Evolutionary conservation across 345 rosid genomes (phyloP).

Genomic region (Physaria fendleri): DNA sequence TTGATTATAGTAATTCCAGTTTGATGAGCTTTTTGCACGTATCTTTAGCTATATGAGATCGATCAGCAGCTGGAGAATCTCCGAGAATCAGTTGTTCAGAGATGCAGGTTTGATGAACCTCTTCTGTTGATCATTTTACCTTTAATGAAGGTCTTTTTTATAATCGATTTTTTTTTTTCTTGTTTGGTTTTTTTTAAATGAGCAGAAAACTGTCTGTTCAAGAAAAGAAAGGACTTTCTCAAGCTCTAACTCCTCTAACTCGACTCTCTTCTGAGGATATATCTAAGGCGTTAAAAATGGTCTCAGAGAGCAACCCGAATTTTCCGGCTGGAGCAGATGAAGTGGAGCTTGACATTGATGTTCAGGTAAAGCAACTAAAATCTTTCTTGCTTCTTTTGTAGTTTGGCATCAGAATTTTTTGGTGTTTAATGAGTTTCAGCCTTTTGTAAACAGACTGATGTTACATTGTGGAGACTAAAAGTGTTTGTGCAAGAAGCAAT

Average conservation of each 20-base stretch:
- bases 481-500: constrained; percentile 61
- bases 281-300: constrained; percentile 59
- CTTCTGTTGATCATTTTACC: background rate
- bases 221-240: constrained; percentile 59
- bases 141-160: background rate
- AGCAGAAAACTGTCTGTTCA: constrained; percentile 56
- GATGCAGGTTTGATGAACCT: constrained; percentile 46
- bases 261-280: constrained; percentile 57
- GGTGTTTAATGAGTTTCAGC: background rate
- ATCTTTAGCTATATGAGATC: constrained; percentile 52
- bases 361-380: constrained; percentile 42
- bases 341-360: constrained; percentile 72
- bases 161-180: background rate
- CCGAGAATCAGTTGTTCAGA: constrained; percentile 51
- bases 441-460: constrained; percentile 39
- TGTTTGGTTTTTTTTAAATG: background rate
- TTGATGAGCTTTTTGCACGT: background rate
- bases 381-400: background rate
- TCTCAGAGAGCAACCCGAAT: constrained; percentile 58
- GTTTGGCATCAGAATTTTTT: background rate
- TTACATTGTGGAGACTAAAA: constrained; percentile 67
- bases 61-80: constrained; percentile 56
- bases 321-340: constrained; percentile 56
- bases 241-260: constrained; percentile 48
- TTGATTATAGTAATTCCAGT: background rate